These are phyloP conservation scores for Russula dissimulans DNA, from an alignment of 768 basidiomycete species.

Conservation along the genomic window DNA sequence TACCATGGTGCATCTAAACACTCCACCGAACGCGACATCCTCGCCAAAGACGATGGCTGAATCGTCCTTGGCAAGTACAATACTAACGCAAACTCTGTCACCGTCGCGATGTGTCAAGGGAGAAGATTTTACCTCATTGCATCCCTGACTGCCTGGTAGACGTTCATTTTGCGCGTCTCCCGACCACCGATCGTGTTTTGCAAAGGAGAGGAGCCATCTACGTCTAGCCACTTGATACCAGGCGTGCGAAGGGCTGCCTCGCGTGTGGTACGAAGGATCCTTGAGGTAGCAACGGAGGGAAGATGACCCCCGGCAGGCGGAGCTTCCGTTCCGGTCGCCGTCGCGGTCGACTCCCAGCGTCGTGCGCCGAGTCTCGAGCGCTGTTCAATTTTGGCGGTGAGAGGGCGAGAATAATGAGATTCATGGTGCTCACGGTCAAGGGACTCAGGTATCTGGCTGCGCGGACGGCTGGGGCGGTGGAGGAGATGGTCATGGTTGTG, in stretches of 20 bases:
- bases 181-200: conserved; percentile 55
- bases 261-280: conserved; percentile 53
- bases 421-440: conserved; percentile 1
- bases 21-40: conserved; percentile 89
- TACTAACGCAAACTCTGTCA: conserved; percentile 34
- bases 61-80: conserved; percentile 77
- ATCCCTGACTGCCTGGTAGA: conserved; percentile 87
- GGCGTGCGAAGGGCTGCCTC: conserved; percentile 65
- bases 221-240: conserved; percentile 63
- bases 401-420: neutral
- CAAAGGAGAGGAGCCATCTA: conserved; percentile 36
- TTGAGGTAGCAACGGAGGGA: conserved; percentile 61
- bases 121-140: conserved; percentile 59
- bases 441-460: conserved; percentile 13
- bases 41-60: conserved; percentile 85
- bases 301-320: conserved; percentile 77
- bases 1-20: conserved; percentile 91
- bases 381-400: conserved; percentile 1
- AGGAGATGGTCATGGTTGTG: conserved; percentile 23
- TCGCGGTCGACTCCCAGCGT: conserved; percentile 27
- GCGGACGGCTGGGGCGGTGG: conserved; percentile 17
- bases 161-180: conserved; percentile 92
- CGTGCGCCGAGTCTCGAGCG: conserved; percentile 3
- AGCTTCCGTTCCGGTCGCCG: conserved; percentile 43
- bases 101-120: neutral